phyloP scores from a whole-genome alignment of 345 rosid species.

The Eucalyptus sp. region DNA sequence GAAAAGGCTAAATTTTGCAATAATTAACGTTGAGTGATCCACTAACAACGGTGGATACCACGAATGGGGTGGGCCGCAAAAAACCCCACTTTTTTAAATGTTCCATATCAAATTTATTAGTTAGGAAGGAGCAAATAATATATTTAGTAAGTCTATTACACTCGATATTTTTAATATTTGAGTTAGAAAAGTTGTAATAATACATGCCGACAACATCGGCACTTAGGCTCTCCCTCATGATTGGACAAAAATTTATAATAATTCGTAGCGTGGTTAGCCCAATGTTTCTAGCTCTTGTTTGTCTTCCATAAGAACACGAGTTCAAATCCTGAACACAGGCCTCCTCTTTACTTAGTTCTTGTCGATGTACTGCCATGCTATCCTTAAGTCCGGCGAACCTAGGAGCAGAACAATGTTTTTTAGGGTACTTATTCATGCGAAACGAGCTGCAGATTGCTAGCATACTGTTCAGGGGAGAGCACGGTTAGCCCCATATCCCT shows the following conservation, averaged over 20 bases:
- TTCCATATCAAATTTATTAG: not conserved
- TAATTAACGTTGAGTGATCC: not conserved
- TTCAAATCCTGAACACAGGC: not conserved
- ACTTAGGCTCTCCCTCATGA: not conserved
- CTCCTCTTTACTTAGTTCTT: not conserved
- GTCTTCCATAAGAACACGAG: not conserved
- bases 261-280: not conserved
- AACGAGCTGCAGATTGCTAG: not conserved
- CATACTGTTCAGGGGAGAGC: fast-evolving
- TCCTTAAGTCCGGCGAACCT: not conserved
- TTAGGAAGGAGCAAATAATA: not conserved
- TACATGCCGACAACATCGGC: not conserved
- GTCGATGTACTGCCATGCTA: not conserved
- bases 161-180: not conserved
- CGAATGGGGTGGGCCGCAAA: not conserved
- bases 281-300: not conserved
- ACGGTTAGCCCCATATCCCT: not conserved
- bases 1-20: not conserved
- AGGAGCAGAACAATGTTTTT: not conserved
- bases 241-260: not conserved
- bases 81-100: not conserved
- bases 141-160: not conserved
- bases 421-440: not conserved
- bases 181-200: not conserved
- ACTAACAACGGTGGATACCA: not conserved